These are phyloP conservation scores for Tricladium varicosporioides DNA, from an alignment of 2,329 filamentous ascomycete species.

Conservation along the genomic window DNA sequence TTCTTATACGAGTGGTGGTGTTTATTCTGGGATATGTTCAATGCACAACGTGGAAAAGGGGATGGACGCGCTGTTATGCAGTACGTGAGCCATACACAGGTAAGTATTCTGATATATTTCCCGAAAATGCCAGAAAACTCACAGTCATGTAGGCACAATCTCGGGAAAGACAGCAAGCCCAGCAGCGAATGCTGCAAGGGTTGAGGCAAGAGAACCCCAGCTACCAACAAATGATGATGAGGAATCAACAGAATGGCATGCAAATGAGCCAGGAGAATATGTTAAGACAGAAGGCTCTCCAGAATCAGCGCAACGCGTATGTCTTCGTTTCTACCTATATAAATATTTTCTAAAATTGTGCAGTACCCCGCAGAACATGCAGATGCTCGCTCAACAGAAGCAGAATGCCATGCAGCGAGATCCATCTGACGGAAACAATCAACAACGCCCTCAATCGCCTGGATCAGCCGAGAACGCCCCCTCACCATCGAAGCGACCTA, in stretches of 20 bases:
- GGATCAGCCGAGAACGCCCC: constrained; percentile 82
- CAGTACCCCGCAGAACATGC: constrained; percentile 56
- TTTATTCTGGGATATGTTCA: constrained; percentile 95
- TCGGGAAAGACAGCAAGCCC: constrained; percentile 70
- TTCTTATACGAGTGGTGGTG: constrained; percentile 98
- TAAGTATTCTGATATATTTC: constrained; percentile 43
- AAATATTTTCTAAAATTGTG: constrained; percentile 3
- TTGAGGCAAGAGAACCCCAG: constrained; percentile 61
- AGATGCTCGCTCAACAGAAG: constrained; percentile 66
- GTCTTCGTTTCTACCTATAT: constrained; percentile 31
- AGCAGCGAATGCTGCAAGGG: constrained; percentile 73
- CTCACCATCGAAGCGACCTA: constrained; percentile 86
- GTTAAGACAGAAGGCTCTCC: constrained; percentile 72
- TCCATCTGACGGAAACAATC: constrained; percentile 79
- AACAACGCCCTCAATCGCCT: constrained; percentile 73
- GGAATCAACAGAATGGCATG: constrained; percentile 56
- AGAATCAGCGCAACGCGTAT: constrained; percentile 73
- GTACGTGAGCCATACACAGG: constrained; percentile 82
- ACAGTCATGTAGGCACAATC: constrained; percentile 56
- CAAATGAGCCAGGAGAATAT: constrained; percentile 55
- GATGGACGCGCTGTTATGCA: constrained; percentile 65
- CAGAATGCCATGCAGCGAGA: constrained; percentile 85
- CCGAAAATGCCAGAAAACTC: constrained; percentile 4
- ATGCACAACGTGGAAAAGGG: constrained; percentile 69
- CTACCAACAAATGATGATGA: constrained; percentile 68